phyloP scores from a whole-genome alignment of 2,329 filamentous ascomycete genomes.

The Trichoderma koningiopsis region DNA sequence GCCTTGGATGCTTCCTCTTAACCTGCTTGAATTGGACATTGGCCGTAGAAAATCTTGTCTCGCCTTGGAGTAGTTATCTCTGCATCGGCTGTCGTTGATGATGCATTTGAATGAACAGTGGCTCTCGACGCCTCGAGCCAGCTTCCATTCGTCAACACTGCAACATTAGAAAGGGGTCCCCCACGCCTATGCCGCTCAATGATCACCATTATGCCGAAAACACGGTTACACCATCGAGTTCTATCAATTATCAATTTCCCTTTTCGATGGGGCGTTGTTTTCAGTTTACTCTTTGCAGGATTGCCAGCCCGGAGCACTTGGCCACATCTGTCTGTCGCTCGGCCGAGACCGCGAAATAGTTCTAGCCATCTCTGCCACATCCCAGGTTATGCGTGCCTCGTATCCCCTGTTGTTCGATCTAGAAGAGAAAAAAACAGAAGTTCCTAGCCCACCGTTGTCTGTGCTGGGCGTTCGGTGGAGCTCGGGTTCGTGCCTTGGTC shows the following conservation, averaged over 20 bases:
- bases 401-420: slow-evolving; percentile 6
- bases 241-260: slow-evolving; percentile 7
- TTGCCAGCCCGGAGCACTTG: slow-evolving; percentile 16
- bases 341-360: slow-evolving; percentile 6
- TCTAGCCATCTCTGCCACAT: slow-evolving; percentile 5
- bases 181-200: slow-evolving; percentile 5
- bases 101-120: background rate
- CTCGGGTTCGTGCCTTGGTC: slow-evolving; percentile 6
- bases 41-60: background rate
- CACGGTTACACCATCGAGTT: slow-evolving; percentile 4
- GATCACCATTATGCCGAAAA: slow-evolving; percentile 17
- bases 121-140: background rate
- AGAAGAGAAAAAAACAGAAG: slow-evolving; percentile 8
- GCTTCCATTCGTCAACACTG: background rate
- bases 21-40: slow-evolving; percentile 10
- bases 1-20: background rate
- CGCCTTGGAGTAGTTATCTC: background rate
- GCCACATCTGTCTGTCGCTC: background rate
- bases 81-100: background rate
- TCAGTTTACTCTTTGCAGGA: background rate
- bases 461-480: slow-evolving; percentile 17
- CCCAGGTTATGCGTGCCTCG: slow-evolving; percentile 5
- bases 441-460: slow-evolving; percentile 4
- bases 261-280: background rate
- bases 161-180: background rate